Evolutionary conservation across 2,329 filamentous ascomycete species (phyloP), one percentile per base, ranked within the genome.

Genomic region (Fusarium pseudocircinatum): DNA sequence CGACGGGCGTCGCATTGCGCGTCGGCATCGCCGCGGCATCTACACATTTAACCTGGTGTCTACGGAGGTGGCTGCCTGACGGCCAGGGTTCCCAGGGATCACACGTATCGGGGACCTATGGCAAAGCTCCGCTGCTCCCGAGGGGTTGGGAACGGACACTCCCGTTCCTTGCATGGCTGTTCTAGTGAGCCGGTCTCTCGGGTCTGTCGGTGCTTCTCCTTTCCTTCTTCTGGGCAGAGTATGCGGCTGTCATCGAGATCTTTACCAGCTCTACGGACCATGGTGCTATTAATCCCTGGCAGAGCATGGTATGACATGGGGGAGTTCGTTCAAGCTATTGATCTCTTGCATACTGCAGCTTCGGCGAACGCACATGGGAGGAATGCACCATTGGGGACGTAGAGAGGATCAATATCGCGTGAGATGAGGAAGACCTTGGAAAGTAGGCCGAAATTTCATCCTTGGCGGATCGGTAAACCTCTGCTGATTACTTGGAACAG

Each of bases 141-240:
- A 18, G 42, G 40, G n/a, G 24, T 60, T 50, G 58, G 62, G 34
- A 32, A 44, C 42, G 59, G 71, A 60, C 67, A 53, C 63, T 74
- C 71, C 71, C 71, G 71, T 73, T 74, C 63, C 67, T 73, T 74
- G 62, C 67, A 61, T 58, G 40, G 37, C 30, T 39, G 49, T 42
- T 42, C 64, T 69, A 69, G 60, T 42, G 47, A 58, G 49, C 67
- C 68, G 20, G 26, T 20, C 32, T 49, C 34, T 37, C 47, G 71
- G 71, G 52, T 43, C 49, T 32, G n/a, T 57, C 18, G 44, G 44
- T n/a, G 20, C 32, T 43, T 34, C 24, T 5, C 14, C 30, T 39
- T 22, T 44, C 44, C 34, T 16, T 28, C 24, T 30, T 52, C 26
- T 36, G 13, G 43, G 30, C 36, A 40, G 34, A 43, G 12, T 24